Conservation (phyloP, 106 monocot genomes). For the Dendrobium chrysotoxum region DNA sequence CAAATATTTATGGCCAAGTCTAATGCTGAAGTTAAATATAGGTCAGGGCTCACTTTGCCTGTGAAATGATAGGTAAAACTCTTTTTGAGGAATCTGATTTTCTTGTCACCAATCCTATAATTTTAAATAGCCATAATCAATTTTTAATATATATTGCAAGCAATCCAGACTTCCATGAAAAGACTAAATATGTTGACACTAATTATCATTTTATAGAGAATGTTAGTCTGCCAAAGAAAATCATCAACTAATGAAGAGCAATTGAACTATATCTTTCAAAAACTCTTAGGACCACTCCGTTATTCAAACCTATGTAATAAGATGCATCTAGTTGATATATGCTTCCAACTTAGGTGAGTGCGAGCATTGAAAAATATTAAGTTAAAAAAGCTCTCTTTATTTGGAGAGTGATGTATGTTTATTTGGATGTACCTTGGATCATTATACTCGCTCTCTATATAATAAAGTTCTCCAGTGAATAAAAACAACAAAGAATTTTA, state of each 20-base stretch:
- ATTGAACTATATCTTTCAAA: neutral
- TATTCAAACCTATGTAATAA: neutral
- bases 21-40: no score
- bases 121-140: neutral
- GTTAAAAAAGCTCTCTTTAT: neutral
- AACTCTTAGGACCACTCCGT: neutral
- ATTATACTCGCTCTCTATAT: neutral
- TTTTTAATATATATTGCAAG: neutral
- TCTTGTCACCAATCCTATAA: neutral
- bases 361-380: neutral
- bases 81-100: neutral
- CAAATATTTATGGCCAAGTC: no score
- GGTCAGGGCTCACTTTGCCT: neutral
- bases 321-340: neutral
- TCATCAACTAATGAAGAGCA: neutral
- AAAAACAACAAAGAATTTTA: no score
- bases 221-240: neutral
- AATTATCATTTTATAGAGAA: neutral
- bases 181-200: neutral
- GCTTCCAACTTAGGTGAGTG: neutral
- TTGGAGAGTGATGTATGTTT: neutral
- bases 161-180: neutral
- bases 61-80: neutral
- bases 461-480: no score
- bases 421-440: neutral